phyloP scores from a whole-genome alignment of 352 stramenopile species.

The Thalassiosira livingstoniorum region DNA sequence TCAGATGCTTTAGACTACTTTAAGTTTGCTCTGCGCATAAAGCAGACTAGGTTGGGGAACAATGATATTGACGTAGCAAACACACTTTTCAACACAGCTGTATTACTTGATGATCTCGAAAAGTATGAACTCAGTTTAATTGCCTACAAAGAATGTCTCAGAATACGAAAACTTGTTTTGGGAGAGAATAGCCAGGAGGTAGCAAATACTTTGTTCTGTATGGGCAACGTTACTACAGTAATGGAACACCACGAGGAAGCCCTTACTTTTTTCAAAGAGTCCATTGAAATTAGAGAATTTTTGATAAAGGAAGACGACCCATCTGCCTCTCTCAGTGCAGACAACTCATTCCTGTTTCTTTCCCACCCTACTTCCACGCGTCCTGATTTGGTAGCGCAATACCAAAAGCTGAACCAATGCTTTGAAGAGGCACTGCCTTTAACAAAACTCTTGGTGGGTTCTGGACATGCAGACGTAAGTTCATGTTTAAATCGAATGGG shows the following conservation, averaged over 20 bases:
- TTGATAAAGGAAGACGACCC: conserved; percentile 48
- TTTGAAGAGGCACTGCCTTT: conserved; percentile 66
- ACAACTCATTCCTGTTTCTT: conserved; percentile 63
- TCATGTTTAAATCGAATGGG: conserved; percentile 63
- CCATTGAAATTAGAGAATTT: conserved; percentile 55
- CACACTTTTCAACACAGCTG: conserved; percentile 70
- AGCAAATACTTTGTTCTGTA: conserved; percentile 71
- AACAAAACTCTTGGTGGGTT: conserved; percentile 63
- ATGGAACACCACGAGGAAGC: conserved; percentile 66
- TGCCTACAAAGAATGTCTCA: conserved; percentile 72
- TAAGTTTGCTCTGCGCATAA: conserved; percentile 71
- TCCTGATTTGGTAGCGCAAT: conserved; percentile 38
- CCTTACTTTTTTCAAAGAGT: conserved; percentile 64
- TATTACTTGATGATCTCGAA: conserved; percentile 71
- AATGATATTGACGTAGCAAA: conserved; percentile 69
- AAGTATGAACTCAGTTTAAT: conserved; percentile 70
- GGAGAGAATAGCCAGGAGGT: conserved; percentile 62
- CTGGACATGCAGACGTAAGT: conserved; percentile 53
- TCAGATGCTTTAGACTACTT: conserved; percentile 74
- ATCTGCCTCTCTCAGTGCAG: conserved; percentile 31
- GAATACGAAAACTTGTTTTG: conserved; percentile 62
- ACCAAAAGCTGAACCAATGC: conserved; percentile 63
- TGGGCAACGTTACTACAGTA: conserved; percentile 65
- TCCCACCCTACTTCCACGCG: conserved; percentile 45
- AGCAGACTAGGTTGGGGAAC: conserved; percentile 59